Percentiles rank a stretch among this genome's conserved stretches.
These are phyloP conservation scores for Zymoseptoria tritici DNA, from an alignment of 2,329 filamentous ascomycete species.

Conservation along the genomic window DNA sequence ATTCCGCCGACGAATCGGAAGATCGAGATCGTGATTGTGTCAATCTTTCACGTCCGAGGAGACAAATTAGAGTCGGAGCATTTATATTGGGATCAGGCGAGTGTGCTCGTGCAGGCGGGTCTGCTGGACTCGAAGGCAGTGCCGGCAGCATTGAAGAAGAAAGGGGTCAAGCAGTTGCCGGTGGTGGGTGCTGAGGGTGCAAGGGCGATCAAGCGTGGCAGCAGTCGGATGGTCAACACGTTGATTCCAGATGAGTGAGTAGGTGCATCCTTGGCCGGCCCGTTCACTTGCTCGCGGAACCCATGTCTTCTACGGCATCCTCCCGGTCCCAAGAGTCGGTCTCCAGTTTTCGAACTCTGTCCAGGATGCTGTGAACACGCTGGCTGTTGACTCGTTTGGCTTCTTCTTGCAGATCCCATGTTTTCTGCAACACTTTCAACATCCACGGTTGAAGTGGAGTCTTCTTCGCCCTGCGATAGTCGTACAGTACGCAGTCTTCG, in stretches of 20 bases:
- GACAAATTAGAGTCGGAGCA: slow-evolving; percentile 51
- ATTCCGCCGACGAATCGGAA: slow-evolving; percentile 49
- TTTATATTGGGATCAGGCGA: slow-evolving; percentile 57
- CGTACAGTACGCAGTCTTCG: slow-evolving; percentile 75
- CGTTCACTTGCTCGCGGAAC: slow-evolving; percentile 7
- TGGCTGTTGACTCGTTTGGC: slow-evolving; percentile 47
- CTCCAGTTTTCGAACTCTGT: slow-evolving; percentile 58
- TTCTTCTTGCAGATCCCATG: slow-evolving; percentile 55
- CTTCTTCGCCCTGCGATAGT: slow-evolving; percentile 57
- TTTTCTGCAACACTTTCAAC: slow-evolving; percentile 51
- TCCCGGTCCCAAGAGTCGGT: slow-evolving; percentile 63
- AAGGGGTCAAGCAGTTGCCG: slow-evolving; percentile 41
- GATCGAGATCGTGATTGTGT: slow-evolving; percentile 50
- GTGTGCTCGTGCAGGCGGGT: slow-evolving; percentile 48
- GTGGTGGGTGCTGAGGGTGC: slow-evolving; percentile 41
- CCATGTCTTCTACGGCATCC: slow-evolving; percentile 55
- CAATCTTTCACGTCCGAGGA: slow-evolving; percentile 48
- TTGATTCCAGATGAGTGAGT: slow-evolving; percentile 33
- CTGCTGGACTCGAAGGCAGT: slow-evolving; percentile 50
- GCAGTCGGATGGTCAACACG: slow-evolving; percentile 38
- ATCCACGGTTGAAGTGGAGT: slow-evolving; percentile 53
- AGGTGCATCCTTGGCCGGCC: neutral
- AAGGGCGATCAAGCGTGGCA: slow-evolving; percentile 39
- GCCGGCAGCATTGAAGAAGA: slow-evolving; percentile 38
- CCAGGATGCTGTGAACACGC: slow-evolving; percentile 51